Conservation (phyloP, 768 basidiomycete species). For the Strobilomyces confusus region DNA sequence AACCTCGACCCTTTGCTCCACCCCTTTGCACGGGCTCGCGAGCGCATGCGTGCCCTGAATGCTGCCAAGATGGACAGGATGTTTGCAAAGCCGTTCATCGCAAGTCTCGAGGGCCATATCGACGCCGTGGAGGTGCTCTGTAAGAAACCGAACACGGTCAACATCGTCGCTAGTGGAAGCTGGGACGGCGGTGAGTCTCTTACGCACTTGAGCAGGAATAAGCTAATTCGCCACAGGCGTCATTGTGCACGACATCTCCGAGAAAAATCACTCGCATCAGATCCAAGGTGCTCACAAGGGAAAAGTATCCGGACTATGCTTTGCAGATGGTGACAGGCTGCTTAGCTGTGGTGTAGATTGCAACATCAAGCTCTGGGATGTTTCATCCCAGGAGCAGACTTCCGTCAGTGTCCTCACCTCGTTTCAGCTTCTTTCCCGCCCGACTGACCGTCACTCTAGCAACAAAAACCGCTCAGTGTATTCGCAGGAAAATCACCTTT, state of each 20-base stretch:
- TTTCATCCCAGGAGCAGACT: slow-evolving; percentile 33
- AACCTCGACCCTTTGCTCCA: slow-evolving; percentile 96
- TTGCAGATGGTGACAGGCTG: slow-evolving; percentile 57
- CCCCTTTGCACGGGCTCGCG: slow-evolving; percentile 88
- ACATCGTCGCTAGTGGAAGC: slow-evolving; percentile 82
- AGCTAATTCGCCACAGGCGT: slow-evolving; percentile 49
- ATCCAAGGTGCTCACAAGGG: slow-evolving; percentile 76
- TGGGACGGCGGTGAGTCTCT: slow-evolving; percentile 86
- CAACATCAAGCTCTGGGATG: slow-evolving; percentile 79
- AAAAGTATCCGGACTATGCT: slow-evolving; percentile 80
- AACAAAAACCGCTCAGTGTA: slow-evolving; percentile 62
- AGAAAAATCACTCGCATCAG: slow-evolving; percentile 48
- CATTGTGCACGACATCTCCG: slow-evolving; percentile 77
- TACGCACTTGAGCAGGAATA: neutral
- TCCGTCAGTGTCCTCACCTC: slow-evolving; percentile 32
- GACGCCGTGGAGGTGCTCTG: slow-evolving; percentile 90
- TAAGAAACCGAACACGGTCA: slow-evolving; percentile 67
- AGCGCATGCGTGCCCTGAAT: slow-evolving; percentile 90
- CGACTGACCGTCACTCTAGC: slow-evolving; percentile 15
- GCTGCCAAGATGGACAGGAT: slow-evolving; percentile 97
- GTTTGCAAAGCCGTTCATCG: slow-evolving; percentile 97
- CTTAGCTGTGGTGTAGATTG: slow-evolving; percentile 82
- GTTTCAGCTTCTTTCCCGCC: neutral
- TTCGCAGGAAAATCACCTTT: slow-evolving; percentile 87
- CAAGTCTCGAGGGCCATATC: slow-evolving; percentile 84